A percentile compares a stretch with the other conserved stretches of the same genome.
phyloP scores from a whole-genome alignment of 169 alveolate genomes.

The Eimeria tenella region DNA sequence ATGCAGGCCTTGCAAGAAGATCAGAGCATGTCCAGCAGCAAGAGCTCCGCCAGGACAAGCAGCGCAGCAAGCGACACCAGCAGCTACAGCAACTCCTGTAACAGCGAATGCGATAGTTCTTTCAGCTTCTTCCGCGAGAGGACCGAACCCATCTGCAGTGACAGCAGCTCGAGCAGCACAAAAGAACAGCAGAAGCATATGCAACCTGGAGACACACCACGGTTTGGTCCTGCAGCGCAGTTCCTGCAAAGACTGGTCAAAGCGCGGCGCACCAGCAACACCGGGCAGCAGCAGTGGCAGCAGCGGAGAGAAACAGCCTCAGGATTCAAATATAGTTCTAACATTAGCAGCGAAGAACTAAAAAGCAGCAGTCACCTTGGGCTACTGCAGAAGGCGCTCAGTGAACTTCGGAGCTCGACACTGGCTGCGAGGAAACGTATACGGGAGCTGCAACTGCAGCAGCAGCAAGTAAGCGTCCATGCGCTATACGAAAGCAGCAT shows the following conservation, averaged over 20 bases:
- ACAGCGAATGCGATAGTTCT: neutral
- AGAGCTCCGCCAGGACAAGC: conserved; percentile 27
- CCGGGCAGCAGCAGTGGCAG: neutral
- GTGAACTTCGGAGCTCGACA: neutral
- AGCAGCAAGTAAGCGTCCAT: conserved; percentile 3
- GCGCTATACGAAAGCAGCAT: neutral
- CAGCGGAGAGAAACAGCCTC: neutral
- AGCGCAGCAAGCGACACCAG: conserved; percentile 30
- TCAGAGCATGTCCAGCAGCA: conserved; percentile 9
- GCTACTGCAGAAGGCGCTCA: neutral
- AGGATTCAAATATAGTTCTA: neutral
- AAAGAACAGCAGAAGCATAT: neutral
- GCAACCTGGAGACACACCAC: conserved; percentile 61
- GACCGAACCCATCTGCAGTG: neutral
- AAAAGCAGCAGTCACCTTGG: neutral
- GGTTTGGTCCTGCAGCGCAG: conserved; percentile 51
- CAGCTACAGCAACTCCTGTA: neutral
- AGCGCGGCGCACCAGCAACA: neutral
- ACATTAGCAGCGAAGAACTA: neutral
- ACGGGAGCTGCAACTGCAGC: conserved; percentile 45
- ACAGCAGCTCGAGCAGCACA: conserved; percentile 1
- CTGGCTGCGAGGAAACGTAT: conserved; percentile 42
- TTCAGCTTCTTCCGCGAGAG: neutral
- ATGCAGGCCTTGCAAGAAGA: conserved; percentile 21
- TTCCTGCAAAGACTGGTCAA: neutral